Base-by-base conservation (phyloP, 306 rosid genomes). In the Vachellia pachyceras region DNA sequence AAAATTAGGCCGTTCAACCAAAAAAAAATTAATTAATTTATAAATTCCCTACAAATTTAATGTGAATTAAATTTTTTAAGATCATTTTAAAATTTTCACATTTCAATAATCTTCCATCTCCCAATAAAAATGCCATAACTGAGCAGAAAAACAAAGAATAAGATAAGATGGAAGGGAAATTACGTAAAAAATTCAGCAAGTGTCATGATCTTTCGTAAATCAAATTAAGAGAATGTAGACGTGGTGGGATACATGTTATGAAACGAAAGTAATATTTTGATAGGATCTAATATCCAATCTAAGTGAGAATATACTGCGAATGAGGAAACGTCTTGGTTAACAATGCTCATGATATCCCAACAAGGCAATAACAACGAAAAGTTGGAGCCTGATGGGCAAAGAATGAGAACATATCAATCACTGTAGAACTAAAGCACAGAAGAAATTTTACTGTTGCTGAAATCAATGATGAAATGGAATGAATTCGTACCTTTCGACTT, bases 401-500 rank as follows among this genome's bases (percentile, higher is more conserved):
- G 47, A 36, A 73, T 54, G 13, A 54, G 46, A 75, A 14, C 52
- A 58, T 7, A 52, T 40, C 54, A 23, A 9, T 36, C 63, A 52
- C 20, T 5, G 25, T 13, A 46, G 17, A 49, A 49, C 14, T 49
- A 25, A 72, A 49, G 45, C 63, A 18, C 4, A 15, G 10, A 10
- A 29, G 47, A 39, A 39, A 37, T 18, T 66, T 66, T 37, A 10
- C 60, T 9, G 33, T 66, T 3, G 3, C 60, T 33, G 45, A 36
- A 13, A 44, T 14, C n/a, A n/a, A 22, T 39, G 54, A 22, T 1
- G 36, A 75, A 67, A 23, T 35, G 54, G 65, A 63, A n/a, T 57
- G 73, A 58, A 58, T 69, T 77, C 14, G 69, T 11, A 82, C 57
- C 25, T 69, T 76, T 57, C 57, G n/a, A 23, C 29, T 77, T 73